Percentiles rank a stretch among this genome's conserved stretches.
Conservation (phyloP, 208 protist genomes). For the Trypanosoma theileri region DNA sequence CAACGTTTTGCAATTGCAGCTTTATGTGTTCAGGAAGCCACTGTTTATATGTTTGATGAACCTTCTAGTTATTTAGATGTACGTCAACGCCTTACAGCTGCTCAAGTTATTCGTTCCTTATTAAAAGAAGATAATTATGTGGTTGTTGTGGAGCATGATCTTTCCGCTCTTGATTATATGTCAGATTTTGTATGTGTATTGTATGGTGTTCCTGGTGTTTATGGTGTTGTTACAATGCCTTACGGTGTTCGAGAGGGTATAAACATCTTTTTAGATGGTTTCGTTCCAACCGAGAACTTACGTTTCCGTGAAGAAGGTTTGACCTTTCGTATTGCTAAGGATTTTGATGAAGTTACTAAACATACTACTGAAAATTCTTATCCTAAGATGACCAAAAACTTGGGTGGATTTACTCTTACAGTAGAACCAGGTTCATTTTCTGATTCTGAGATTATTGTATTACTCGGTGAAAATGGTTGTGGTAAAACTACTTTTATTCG, state of each 20-base stretch:
- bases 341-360: slow-evolving; percentile 83
- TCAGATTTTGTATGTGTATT: slow-evolving; percentile 99
- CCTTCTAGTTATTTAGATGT: slow-evolving; percentile 99
- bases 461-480: slow-evolving; percentile 99
- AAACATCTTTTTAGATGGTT: slow-evolving; percentile 99
- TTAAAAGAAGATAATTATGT: slow-evolving; percentile 95
- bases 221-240: slow-evolving; percentile 99
- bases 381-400: slow-evolving; percentile 96
- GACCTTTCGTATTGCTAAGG: slow-evolving; percentile 93
- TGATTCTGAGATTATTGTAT: slow-evolving; percentile 99
- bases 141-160: slow-evolving; percentile 99
- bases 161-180: slow-evolving; percentile 99
- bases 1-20: slow-evolving; percentile 99
- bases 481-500: slow-evolving; percentile 99
- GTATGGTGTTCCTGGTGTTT: slow-evolving; percentile 99
- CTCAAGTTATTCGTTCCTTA: slow-evolving; percentile 95
- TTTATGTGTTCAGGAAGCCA: slow-evolving; percentile 85
- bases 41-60: slow-evolving; percentile 99
- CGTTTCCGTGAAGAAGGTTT: slow-evolving; percentile 98
- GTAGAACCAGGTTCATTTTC: slow-evolving; percentile 96
- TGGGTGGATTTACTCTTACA: slow-evolving; percentile 94
- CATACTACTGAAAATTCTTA: slow-evolving; percentile 89
- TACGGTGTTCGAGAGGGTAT: slow-evolving; percentile 99
- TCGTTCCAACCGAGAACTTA: slow-evolving; percentile 99
- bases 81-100: slow-evolving; percentile 98